Base-by-base conservation (phyloP, 2,329 filamentous ascomycete genomes). In the Cladosporium phlei region DNA sequence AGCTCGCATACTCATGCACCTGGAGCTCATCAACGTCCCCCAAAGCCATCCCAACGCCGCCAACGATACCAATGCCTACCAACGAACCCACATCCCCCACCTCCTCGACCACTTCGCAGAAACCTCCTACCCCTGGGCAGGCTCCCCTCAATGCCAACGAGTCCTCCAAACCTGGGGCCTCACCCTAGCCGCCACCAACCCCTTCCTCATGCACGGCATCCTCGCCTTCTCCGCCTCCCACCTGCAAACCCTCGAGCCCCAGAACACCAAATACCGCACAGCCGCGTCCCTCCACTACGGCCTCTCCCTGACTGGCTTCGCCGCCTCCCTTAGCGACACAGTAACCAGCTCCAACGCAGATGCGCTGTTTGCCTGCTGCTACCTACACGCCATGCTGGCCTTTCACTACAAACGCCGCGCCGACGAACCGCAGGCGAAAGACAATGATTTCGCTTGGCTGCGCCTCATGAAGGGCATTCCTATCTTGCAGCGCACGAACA, bases 171-270 rank as follows among this genome's bases (percentile, higher is more conserved):
- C 24, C 10, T 48, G 51, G 33, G 48, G 40, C 20, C 76, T 96
- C 55, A 80, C 82, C 54, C 84, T 95, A 61, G 88, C 87, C 47
- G 77, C 88, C 39, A 82, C 81, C 14, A 82, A 88, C 61, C 75
- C 81, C 46, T 96, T 91, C 68, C 88, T 95, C 56, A 90, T 96
- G 87, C 86, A 91, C 67, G 83, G 90, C 11, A 77, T 96, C 57
- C 77, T 96, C 43, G 88, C 88, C 8, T 85, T 96, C 59, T 94
- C 90, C 11, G 90, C 91, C 46, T 89, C 86, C 59, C 89, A 96
- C 68, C 79, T 97, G 53, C 85, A 88, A 42, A 91, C 59, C 90
- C 88, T 47, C 82, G 85, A 62, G 93, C 88, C 60, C 79, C 82
- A 37, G 78, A 30, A 48, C 24, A 49, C 49, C 16, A 51, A 53